A percentile compares a stretch with the other conserved stretches of the same genome.
Conservation (phyloP, 2,329 filamentous ascomycete species). For the Bipolaris victoriae region DNA sequence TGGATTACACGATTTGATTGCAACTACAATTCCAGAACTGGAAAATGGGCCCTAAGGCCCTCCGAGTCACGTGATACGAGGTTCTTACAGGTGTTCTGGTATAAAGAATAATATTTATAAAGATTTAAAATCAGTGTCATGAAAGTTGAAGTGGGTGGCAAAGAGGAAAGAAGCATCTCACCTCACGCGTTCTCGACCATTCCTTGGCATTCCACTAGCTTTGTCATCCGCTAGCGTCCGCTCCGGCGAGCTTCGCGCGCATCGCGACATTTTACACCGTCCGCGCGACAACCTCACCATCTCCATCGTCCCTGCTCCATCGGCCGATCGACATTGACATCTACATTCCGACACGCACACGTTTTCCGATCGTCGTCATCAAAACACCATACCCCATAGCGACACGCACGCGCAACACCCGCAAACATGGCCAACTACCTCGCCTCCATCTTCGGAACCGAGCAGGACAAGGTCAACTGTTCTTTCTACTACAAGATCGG, state of each 20-base stretch:
- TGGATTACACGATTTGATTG: too few species aligned
- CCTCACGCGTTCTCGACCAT: slow-evolving; percentile 7
- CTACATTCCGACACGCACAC: not conserved
- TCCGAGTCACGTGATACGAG: not conserved
- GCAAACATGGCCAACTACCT: slow-evolving; percentile 91
- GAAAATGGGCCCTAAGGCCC: not conserved
- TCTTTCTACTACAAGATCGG: slow-evolving; percentile 99
- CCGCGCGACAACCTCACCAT: slow-evolving; percentile 11
- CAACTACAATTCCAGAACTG: not conserved
- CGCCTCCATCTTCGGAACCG: slow-evolving; percentile 98
- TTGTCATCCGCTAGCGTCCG: slow-evolving; percentile 15
- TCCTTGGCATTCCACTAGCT: slow-evolving; percentile 15
- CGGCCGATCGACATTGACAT: not conserved
- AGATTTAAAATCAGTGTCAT: not conserved
- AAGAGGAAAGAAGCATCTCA: not conserved
- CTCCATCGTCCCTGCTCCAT: not conserved
- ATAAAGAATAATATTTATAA: not conserved
- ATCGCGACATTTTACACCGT: slow-evolving; percentile 17
- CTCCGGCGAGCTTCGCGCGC: slow-evolving; percentile 16
- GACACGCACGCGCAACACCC: slow-evolving; percentile 1
- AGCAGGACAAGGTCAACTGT: slow-evolving; percentile 99
- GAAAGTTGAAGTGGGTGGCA: not conserved
- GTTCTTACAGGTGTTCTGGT: not conserved
- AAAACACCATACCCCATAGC: not conserved
- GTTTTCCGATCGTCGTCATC: not conserved